Percentiles rank a stretch among this genome's conserved stretches.
Conservation (phyloP, 495 filamentous ascomycete species). For the Pseudomonodictys pantanalensis region DNA sequence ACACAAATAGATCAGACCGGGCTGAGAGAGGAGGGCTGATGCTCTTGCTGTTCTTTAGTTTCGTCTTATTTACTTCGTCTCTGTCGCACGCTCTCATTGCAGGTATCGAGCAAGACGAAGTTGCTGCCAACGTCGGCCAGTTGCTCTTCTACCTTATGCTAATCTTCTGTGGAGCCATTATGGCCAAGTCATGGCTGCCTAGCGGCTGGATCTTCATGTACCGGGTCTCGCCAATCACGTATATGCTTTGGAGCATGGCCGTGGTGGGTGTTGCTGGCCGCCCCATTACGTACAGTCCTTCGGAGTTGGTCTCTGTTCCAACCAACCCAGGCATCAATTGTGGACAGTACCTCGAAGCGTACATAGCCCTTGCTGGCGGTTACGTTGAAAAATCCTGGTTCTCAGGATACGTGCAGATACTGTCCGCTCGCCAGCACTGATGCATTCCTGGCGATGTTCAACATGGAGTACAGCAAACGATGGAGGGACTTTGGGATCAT, state of each 20-base stretch:
- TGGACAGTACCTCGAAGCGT: not conserved
- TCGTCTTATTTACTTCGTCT: not conserved
- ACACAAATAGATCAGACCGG: not conserved
- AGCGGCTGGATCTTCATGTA: conserved; percentile 6
- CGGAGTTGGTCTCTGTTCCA: not conserved
- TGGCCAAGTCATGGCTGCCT: not conserved
- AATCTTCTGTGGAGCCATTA: not conserved
- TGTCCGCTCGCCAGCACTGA: not conserved
- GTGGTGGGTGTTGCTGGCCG: not conserved
- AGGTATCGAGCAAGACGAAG: not conserved
- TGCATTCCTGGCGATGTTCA: not conserved
- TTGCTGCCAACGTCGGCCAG: not conserved
- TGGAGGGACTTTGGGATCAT: not conserved
- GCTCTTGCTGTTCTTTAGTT: not conserved
- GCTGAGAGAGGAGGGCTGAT: not conserved
- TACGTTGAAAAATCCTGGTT: not conserved
- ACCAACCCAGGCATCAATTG: not conserved
- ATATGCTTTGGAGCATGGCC: not conserved
- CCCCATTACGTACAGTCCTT: not conserved
- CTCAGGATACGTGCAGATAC: not conserved
- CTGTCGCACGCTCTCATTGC: not conserved
- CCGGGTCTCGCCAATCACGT: not conserved
- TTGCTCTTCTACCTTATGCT: not conserved
- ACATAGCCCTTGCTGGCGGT: not conserved
- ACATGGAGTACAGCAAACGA: not conserved